Evolutionary conservation across 495 filamentous ascomycete genomes (phyloP).

Genomic region (Penicillium bovifimosum): DNA sequence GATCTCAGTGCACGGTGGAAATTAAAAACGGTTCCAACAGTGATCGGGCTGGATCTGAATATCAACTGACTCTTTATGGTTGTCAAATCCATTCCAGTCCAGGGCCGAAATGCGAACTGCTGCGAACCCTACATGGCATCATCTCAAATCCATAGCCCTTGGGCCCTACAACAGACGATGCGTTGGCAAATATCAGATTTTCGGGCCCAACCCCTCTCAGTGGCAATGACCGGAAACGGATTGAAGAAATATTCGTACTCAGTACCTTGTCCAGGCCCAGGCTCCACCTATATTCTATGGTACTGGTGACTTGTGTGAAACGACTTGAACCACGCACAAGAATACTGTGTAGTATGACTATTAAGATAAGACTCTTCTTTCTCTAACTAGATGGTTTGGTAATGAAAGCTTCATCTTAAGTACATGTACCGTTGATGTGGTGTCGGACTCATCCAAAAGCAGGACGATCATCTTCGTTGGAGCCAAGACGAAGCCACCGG

Average conservation of each 20-base stretch:
- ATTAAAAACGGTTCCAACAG: conserved; percentile 16
- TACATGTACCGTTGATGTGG: background rate
- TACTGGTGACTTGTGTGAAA: conserved; percentile 4
- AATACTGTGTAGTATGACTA: too few species aligned
- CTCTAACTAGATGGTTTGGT: too few species aligned
- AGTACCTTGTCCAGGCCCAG: background rate
- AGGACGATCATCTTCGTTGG: conserved; percentile 24
- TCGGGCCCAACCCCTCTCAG: conserved; percentile 10
- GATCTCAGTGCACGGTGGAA: conserved; percentile 21
- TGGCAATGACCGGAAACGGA: conserved; percentile 13
- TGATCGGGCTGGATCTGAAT: conserved; percentile 9
- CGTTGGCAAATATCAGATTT: background rate
- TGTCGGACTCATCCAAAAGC: conserved; percentile 16
- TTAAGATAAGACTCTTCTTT: too few species aligned
- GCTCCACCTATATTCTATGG: background rate
- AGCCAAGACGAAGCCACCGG: conserved; percentile 6
- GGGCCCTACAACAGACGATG: background rate
- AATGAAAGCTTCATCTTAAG: conserved; percentile 7
- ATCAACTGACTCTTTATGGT: background rate
- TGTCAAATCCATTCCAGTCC: background rate
- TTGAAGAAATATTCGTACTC: background rate
- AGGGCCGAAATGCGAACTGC: conserved; percentile 1
- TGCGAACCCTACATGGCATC: conserved; percentile 5
- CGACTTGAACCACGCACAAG: too few species aligned
- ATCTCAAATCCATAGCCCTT: background rate